Percentiles rank a stretch among this genome's conserved stretches.
phyloP scores from a whole-genome alignment of 176 grass and related monocot genomes.

The Lolium multiflorum region DNA sequence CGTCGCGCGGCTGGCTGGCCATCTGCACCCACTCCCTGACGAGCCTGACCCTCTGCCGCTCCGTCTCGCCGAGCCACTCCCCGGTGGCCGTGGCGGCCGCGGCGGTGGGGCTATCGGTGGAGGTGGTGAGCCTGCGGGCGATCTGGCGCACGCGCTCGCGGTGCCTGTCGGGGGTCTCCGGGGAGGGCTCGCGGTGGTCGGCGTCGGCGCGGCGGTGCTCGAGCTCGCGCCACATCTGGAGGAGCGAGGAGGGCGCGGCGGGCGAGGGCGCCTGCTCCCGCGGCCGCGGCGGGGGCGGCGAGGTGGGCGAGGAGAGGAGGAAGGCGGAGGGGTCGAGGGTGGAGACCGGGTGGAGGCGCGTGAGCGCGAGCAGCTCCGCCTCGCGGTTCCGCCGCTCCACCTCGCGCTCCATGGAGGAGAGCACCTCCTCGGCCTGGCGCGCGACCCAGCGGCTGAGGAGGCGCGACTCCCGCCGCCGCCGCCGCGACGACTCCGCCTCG shows the following conservation, averaged over 20 bases:
- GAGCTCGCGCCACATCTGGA: conserved; percentile 98
- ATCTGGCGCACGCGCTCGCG: conserved; percentile 70
- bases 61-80: conserved; percentile 88
- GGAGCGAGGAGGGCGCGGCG: conserved; percentile 51
- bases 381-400: conserved; percentile 79
- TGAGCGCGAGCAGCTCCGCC: conserved; percentile 85
- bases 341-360: conserved; percentile 89
- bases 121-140: conserved; percentile 57
- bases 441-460: conserved; percentile 95
- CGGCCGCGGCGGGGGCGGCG: conserved; percentile 48
- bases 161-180: conserved; percentile 69
- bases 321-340: conserved; percentile 83
- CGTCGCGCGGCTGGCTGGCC: conserved; percentile 73
- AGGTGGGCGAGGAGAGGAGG: conserved; percentile 49
- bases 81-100: conserved; percentile 36
- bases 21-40: conserved; percentile 95
- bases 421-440: conserved; percentile 97
- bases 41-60: conserved; percentile 86
- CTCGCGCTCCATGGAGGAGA: conserved; percentile 90
- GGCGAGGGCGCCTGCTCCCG: conserved; percentile 39
- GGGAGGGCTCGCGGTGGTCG: conserved; percentile 62
- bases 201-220: conserved; percentile 63
- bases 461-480: conserved; percentile 68
- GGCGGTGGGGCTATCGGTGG: conserved; percentile 42
- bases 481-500: conserved; percentile 59